Evolutionary conservation across 495 filamentous ascomycete species (phyloP).

Genomic region (Penicillium paxilli): DNA sequence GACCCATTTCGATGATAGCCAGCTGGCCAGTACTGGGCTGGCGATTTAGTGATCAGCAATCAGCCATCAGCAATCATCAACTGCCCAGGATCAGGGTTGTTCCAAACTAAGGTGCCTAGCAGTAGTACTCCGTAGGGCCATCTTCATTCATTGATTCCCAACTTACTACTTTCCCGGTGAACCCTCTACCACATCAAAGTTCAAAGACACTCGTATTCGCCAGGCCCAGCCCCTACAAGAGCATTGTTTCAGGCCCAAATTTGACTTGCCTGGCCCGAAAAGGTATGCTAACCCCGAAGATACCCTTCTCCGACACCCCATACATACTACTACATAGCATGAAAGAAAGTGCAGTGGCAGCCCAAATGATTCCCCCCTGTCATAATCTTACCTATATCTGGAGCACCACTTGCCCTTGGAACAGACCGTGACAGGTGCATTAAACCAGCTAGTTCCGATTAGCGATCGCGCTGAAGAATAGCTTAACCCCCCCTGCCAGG

Average conservation of each 20-base stretch:
- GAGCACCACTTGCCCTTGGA: too few species aligned
- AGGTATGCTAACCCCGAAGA: background rate
- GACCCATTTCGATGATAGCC: too few species aligned
- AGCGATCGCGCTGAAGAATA: conserved; percentile 1
- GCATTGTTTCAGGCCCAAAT: background rate
- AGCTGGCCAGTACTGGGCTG: too few species aligned
- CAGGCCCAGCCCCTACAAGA: background rate
- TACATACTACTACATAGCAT: too few species aligned
- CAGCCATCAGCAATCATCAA: background rate
- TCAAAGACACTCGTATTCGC: background rate
- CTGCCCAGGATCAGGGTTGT: too few species aligned
- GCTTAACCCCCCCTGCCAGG: conserved; percentile 1
- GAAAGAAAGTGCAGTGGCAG: too few species aligned
- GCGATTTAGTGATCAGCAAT: background rate
- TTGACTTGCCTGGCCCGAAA: background rate
- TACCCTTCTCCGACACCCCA: too few species aligned
- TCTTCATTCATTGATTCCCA: background rate
- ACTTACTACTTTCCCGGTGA: background rate
- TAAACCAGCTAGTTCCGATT: background rate
- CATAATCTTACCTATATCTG: background rate
- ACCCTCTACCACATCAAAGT: background rate
- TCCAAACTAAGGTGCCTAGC: too few species aligned
- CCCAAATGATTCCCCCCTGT: background rate
- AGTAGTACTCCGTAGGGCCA: background rate
- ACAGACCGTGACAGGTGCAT: too few species aligned